phyloP scores from a whole-genome alignment of 257 asterid species.

The Buddleja alternifolia region DNA sequence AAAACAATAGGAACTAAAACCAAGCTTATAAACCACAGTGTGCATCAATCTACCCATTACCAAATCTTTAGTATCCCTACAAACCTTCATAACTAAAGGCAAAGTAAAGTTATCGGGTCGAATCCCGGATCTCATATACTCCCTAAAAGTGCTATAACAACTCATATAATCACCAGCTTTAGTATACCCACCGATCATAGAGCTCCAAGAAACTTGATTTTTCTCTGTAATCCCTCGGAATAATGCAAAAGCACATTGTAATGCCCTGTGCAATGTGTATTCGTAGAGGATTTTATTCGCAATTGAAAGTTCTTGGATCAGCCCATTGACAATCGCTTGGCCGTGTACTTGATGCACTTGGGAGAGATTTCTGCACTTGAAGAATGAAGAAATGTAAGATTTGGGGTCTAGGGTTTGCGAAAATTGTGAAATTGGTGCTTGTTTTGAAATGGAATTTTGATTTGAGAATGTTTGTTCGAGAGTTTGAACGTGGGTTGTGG shows the following conservation, averaged over 20 bases:
- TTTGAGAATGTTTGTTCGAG: conserved; percentile 8
- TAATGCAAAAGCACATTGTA: conserved; percentile 43
- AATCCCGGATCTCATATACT: conserved; percentile 50
- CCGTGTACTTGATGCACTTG: conserved; percentile 50
- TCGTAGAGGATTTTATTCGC: conserved; percentile 46
- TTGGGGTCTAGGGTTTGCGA: conserved; percentile 28
- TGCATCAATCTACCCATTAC: conserved; percentile 55
- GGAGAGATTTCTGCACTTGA: too few relatives aligned
- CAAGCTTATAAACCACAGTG: conserved; percentile 40
- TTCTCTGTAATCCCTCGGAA: conserved; percentile 39
- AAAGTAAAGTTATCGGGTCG: conserved; percentile 50
- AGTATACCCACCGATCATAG: conserved; percentile 59
- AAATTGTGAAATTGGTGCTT: conserved; percentile 25
- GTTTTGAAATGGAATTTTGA: conserved; percentile 16
- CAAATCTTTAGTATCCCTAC: conserved; percentile 42
- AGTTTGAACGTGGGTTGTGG: conserved; percentile 21
- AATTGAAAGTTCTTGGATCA: conserved; percentile 31
- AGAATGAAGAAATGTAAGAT: conserved; percentile 28
- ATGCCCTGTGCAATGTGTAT: conserved; percentile 37
- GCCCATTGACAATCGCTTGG: conserved; percentile 40
- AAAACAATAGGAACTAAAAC: conserved; percentile 39
- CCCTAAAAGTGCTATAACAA: conserved; percentile 50
- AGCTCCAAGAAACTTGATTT: conserved; percentile 62
- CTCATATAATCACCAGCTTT: conserved; percentile 42
- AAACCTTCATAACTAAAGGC: conserved; percentile 54